A percentile compares a stretch with the other conserved stretches of the same genome.
phyloP scores from a whole-genome alignment of 306 rosid species.

The Vigna reflexopilosa region DNA sequence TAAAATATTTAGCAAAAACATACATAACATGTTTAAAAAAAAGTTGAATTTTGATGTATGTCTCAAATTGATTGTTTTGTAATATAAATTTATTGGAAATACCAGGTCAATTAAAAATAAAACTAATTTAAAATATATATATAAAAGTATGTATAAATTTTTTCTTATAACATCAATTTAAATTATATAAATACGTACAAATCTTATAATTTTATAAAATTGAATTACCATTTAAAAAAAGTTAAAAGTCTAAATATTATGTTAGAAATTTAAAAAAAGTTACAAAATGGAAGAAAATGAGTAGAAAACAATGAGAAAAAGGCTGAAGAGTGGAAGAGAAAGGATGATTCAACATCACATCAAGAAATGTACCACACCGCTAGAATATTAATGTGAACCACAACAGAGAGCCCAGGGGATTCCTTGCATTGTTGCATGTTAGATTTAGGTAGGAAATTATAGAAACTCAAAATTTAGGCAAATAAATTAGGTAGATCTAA shows the following conservation, averaged over 20 bases:
- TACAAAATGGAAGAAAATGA: conserved; percentile 9
- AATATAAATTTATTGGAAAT: too few species aligned
- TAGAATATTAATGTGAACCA: conserved; percentile 45
- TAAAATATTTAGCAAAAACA: too few species aligned
- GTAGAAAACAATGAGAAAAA: not conserved
- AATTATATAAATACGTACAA: too few species aligned
- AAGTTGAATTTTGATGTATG: too few species aligned
- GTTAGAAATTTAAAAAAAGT: not conserved
- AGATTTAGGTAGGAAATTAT: conserved; percentile 26
- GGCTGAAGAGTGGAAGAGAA: conserved; percentile 21
- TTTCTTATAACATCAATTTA: too few species aligned
- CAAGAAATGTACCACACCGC: conserved; percentile 37
- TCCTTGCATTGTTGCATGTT: conserved; percentile 24
- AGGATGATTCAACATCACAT: conserved; percentile 47
- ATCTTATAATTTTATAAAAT: too few species aligned
- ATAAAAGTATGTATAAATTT: too few species aligned
- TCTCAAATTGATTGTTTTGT: not conserved
- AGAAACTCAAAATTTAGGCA: conserved; percentile 26
- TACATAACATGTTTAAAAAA: too few species aligned
- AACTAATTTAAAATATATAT: too few species aligned
- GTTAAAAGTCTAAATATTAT: not conserved
- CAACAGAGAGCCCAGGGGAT: conserved; percentile 20
- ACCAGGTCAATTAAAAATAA: too few species aligned
- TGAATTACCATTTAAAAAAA: not conserved
- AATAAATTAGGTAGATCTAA: conserved; percentile 34